Percentiles rank a stretch among this genome's conserved stretches.
Evolutionary conservation across 306 rosid genomes (phyloP).

Genomic region (Cicer chorassanicum): DNA sequence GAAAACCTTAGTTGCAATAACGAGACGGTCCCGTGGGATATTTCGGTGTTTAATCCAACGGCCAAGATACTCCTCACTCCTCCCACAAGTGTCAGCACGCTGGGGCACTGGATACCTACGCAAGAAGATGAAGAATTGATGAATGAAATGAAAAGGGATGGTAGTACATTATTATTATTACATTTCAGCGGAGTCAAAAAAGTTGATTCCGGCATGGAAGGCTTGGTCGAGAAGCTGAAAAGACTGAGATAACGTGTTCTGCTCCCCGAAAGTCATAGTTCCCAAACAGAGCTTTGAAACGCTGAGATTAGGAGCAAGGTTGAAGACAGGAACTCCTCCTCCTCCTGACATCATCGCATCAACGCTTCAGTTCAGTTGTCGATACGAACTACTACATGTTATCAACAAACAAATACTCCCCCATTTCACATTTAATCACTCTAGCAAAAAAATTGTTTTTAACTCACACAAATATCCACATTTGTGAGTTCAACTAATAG

Average conservation of each 20-base stretch:
- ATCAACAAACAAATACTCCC: too few species aligned
- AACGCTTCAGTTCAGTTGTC: background rate
- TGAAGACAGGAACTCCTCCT: conserved; percentile 56
- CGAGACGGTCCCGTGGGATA: conserved; percentile 63
- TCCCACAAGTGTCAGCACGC: conserved; percentile 72
- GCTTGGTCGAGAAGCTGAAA: conserved; percentile 77
- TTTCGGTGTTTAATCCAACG: conserved; percentile 71
- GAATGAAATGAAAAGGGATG: background rate
- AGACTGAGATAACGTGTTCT: conserved; percentile 64
- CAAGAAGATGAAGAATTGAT: background rate
- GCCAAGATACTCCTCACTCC: conserved; percentile 84
- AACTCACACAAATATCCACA: too few species aligned
- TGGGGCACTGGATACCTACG: conserved; percentile 92
- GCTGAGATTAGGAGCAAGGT: conserved; percentile 67
- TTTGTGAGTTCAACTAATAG: too few species aligned
- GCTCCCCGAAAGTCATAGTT: conserved; percentile 95
- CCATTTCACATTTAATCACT: too few species aligned
- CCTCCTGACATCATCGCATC: background rate
- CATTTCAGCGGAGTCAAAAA: conserved; percentile 96
- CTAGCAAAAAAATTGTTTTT: too few species aligned
- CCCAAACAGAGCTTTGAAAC: conserved; percentile 88
- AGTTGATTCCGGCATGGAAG: conserved; percentile 72
- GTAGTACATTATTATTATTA: conserved; percentile 19
- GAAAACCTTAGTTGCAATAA: conserved; percentile 81
- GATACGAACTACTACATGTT: too few species aligned